phyloP scores from a whole-genome alignment of 495 filamentous ascomycete species.

The Neurospora intermedia region DNA sequence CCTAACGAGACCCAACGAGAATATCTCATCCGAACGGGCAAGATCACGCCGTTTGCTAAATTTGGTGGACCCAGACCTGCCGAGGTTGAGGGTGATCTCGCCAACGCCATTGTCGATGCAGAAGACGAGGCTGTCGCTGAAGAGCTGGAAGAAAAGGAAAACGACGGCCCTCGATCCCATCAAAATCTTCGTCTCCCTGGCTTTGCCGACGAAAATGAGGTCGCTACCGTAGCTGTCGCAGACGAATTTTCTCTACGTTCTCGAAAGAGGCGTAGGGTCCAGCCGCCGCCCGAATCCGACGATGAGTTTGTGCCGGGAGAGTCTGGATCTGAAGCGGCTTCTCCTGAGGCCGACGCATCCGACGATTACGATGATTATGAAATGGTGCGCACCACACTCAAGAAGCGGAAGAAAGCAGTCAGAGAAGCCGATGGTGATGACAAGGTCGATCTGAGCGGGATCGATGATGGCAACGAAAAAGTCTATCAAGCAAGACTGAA shows the following conservation, averaged over 20 bases:
- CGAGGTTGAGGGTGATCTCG: conserved; percentile 50
- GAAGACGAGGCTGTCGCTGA: conserved; percentile 48
- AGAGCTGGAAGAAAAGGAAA: conserved; percentile 46
- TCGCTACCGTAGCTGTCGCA: conserved; percentile 22
- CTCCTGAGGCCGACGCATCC: conserved; percentile 17
- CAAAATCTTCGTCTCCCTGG: conserved; percentile 72
- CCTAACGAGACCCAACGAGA: conserved; percentile 76
- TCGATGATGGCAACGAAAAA: conserved; percentile 87
- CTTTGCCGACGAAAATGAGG: conserved; percentile 45
- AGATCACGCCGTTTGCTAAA: conserved; percentile 90
- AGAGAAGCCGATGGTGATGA: conserved; percentile 29
- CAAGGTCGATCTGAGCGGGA: conserved; percentile 57
- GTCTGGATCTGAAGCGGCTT: conserved; percentile 15
- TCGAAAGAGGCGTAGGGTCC: conserved; percentile 33
- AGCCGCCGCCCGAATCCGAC: conserved; percentile 25
- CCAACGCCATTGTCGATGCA: conserved; percentile 64
- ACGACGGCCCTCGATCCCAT: conserved; percentile 57
- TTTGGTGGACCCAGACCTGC: conserved; percentile 44
- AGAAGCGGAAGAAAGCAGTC: conserved; percentile 30
- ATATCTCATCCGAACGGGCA: conserved; percentile 87
- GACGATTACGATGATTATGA: conserved; percentile 30
- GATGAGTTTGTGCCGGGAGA: conserved; percentile 32
- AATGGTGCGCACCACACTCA: conserved; percentile 21
- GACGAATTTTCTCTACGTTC: conserved; percentile 41
- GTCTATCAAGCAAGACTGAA: conserved; percentile 68